Conservation (phyloP, 169 alveolate genomes). For the Cryptosporidium bovis region DNA sequence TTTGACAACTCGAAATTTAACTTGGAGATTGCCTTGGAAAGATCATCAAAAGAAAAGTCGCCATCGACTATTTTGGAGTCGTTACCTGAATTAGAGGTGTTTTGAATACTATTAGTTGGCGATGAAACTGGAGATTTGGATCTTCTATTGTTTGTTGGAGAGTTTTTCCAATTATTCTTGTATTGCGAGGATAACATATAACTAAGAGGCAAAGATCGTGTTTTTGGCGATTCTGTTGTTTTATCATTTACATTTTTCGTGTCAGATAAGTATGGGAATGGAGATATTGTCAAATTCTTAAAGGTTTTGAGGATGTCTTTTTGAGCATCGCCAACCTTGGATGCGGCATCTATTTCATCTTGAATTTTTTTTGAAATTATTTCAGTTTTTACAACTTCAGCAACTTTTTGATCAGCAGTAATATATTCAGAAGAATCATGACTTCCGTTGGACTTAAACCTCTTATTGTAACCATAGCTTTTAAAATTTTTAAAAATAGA, state of each 20-base stretch:
- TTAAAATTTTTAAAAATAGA: slow-evolving; percentile 4
- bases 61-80: neutral
- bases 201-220: slow-evolving; percentile 14
- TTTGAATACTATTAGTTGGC: neutral
- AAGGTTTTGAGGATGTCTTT: slow-evolving; percentile 13
- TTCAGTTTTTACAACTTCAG: neutral
- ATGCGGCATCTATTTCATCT: neutral
- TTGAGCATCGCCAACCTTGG: neutral
- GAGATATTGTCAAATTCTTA: too few relatives aligned
- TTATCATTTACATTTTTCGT: neutral
- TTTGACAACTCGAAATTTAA: slow-evolving; percentile 24
- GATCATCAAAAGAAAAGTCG: neutral
- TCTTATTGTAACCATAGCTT: slow-evolving; percentile 33
- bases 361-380: neutral
- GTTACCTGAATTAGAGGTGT: neutral
- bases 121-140: neutral
- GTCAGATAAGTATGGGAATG: neutral
- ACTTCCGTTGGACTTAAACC: slow-evolving; percentile 44
- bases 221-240: slow-evolving; percentile 11
- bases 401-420: neutral
- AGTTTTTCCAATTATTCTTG: neutral
- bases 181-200: neutral
- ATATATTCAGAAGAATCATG: neutral
- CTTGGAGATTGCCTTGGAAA: slow-evolving; percentile 26
- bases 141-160: neutral